Conservation (phyloP, 805 yeast species). For the Zygoascus tannicola region DNA sequence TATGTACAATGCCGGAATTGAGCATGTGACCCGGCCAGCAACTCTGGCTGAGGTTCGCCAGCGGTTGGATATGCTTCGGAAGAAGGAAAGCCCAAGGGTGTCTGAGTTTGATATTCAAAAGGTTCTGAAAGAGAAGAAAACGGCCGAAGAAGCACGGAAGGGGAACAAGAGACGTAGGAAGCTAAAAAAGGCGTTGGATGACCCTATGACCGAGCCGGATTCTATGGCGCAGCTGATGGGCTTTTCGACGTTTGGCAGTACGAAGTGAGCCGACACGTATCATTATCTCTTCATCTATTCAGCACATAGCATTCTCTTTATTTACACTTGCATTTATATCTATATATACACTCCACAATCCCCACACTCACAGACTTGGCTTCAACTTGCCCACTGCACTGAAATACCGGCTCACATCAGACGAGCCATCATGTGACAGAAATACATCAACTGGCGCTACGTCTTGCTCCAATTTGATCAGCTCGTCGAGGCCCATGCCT, state of each 20-base stretch:
- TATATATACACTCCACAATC: too few species aligned
- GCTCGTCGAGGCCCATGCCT: conserved; percentile 94
- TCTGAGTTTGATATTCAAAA: conserved; percentile 30
- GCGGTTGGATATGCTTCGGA: conserved; percentile 31
- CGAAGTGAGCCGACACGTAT: neutral
- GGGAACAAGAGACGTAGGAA: conserved; percentile 7
- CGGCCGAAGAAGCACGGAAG: conserved; percentile 22
- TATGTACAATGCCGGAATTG: conserved; percentile 27
- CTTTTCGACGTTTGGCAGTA: conserved; percentile 27
- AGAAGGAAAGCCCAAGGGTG: conserved; percentile 20
- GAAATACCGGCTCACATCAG: conserved; percentile 6
- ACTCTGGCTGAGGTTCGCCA: conserved; percentile 41
- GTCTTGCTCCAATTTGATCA: conserved; percentile 67
- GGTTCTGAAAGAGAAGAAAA: conserved; percentile 34
- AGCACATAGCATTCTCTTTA: conserved; percentile 84
- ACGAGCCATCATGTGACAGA: conserved; percentile 33
- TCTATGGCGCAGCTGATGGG: conserved; percentile 43
- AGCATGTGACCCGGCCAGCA: conserved; percentile 34
- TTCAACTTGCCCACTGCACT: conserved; percentile 7
- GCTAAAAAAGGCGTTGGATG: conserved; percentile 11
- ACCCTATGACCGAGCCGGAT: conserved; percentile 19
- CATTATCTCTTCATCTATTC: too few species aligned
- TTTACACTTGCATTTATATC: too few species aligned
- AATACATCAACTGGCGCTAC: conserved; percentile 55
- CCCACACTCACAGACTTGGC: neutral